phyloP scores from a whole-genome alignment of 495 filamentous ascomycete genomes.

The Penicillium cosmopolitanum region DNA sequence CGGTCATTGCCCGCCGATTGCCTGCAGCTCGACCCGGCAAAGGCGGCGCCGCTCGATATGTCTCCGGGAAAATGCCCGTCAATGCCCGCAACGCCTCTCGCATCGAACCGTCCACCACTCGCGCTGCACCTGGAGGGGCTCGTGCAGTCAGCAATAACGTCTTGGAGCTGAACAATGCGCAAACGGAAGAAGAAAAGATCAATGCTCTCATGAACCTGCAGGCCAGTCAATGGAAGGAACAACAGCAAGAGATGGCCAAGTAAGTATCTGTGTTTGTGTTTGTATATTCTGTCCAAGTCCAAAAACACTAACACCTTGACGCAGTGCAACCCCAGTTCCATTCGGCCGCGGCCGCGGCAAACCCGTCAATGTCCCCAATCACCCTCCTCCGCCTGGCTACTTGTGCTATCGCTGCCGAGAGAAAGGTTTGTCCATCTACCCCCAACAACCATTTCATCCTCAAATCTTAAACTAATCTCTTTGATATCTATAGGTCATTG shows the following conservation, averaged over 20 bases:
- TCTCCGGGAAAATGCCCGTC: slow-evolving; percentile 94
- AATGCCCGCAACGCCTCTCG: slow-evolving; percentile 81
- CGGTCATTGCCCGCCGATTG: slow-evolving; percentile 85
- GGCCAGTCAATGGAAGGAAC: slow-evolving; percentile 82
- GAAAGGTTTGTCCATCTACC: slow-evolving; percentile 61
- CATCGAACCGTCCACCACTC: slow-evolving; percentile 64
- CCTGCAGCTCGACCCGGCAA: slow-evolving; percentile 79
- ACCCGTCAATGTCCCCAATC: slow-evolving; percentile 79
- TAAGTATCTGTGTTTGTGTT: slow-evolving; percentile 52
- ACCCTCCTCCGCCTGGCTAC: slow-evolving; percentile 89
- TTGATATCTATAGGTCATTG: slow-evolving; percentile 67
- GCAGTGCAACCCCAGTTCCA: slow-evolving; percentile 67
- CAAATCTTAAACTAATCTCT: slow-evolving; percentile 3
- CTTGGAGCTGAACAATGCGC: slow-evolving; percentile 66
- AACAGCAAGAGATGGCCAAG: slow-evolving; percentile 92
- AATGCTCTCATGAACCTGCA: slow-evolving; percentile 85
- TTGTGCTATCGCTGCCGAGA: slow-evolving; percentile 97
- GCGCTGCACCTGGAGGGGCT: slow-evolving; percentile 40
- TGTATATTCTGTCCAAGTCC: neutral
- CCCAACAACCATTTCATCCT: slow-evolving; percentile 6
- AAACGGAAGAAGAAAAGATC: slow-evolving; percentile 90
- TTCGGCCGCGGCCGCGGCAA: slow-evolving; percentile 60
- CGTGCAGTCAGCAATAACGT: slow-evolving; percentile 56
- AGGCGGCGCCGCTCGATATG: slow-evolving; percentile 91
- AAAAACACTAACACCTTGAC: slow-evolving; percentile 39